A percentile compares a stretch with the other conserved stretches of the same genome.
Conservation (phyloP, 805 yeast genomes). For the Wickerhamomyces chambardii region DNA sequence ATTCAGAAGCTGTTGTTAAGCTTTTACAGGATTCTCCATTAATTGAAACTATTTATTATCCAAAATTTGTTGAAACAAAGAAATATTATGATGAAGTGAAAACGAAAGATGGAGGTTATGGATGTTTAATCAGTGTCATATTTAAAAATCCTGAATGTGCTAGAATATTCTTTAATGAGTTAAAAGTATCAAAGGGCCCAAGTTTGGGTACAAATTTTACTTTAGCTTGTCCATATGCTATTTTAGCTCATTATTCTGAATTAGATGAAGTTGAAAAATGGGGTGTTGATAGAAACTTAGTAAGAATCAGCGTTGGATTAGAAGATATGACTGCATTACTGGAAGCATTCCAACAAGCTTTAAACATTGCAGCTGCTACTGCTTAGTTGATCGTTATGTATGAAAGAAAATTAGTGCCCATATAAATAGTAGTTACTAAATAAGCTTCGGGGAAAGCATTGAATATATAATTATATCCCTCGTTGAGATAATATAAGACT, state of each 20-base stretch:
- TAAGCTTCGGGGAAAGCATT: too few species aligned
- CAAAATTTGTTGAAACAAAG: slow-evolving; percentile 43
- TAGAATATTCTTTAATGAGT: slow-evolving; percentile 61
- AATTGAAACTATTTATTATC: slow-evolving; percentile 65
- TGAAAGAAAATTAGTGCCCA: too few species aligned
- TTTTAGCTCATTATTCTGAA: slow-evolving; percentile 79
- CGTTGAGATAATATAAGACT: too few species aligned
- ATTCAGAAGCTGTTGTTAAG: slow-evolving; percentile 44
- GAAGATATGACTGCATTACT: slow-evolving; percentile 60
- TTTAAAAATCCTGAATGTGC: slow-evolving; percentile 62
- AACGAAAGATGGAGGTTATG: slow-evolving; percentile 75
- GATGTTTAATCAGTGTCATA: slow-evolving; percentile 72
- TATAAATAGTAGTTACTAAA: too few species aligned
- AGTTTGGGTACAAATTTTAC: slow-evolving; percentile 87
- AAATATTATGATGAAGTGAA: slow-evolving; percentile 64
- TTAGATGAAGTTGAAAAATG: slow-evolving; percentile 70
- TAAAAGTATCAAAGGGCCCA: slow-evolving; percentile 76
- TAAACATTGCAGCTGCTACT: slow-evolving; percentile 23
- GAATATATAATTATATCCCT: too few species aligned
- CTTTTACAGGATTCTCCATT: slow-evolving; percentile 37
- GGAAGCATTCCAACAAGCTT: slow-evolving; percentile 38
- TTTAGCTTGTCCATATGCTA: slow-evolving; percentile 82
- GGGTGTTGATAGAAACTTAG: slow-evolving; percentile 74
- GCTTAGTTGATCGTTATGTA: neutral
- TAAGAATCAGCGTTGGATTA: slow-evolving; percentile 79